These are phyloP conservation scores for Leucoagaricus sp. DNA, from an alignment of 1,284 basidiomycete species.

Conservation along the genomic window DNA sequence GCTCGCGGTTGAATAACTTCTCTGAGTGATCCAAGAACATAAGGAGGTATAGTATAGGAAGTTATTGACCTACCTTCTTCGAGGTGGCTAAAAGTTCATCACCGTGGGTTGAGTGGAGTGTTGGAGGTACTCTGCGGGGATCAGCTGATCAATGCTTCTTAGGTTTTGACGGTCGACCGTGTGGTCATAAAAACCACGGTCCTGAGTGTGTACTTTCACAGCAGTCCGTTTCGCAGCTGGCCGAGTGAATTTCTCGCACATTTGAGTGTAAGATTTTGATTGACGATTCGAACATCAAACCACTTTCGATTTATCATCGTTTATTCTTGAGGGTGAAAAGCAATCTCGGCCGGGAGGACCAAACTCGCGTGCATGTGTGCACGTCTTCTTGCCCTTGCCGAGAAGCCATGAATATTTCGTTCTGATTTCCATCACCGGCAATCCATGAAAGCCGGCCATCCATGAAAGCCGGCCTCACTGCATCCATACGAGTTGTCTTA, in stretches of 20 bases:
- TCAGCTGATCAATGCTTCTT: slow-evolving; percentile 10
- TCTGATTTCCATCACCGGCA: slow-evolving; percentile 13
- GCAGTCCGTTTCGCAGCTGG: too few species aligned
- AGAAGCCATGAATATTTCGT: not conserved
- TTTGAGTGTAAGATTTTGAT: too few species aligned
- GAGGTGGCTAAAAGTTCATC: not conserved
- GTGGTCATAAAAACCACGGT: not conserved
- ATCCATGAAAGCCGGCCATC: not conserved
- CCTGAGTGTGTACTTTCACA: not conserved
- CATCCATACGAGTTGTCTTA: not conserved
- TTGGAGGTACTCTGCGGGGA: not conserved
- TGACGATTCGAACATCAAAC: too few species aligned
- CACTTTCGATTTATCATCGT: not conserved
- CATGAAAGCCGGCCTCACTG: not conserved
- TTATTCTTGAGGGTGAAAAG: too few species aligned
- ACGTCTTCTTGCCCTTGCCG: too few species aligned
- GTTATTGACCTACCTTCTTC: not conserved
- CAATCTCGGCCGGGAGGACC: too few species aligned
- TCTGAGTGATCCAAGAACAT: not conserved
- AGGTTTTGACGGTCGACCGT: not conserved
- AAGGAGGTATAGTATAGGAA: not conserved
- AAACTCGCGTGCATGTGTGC: too few species aligned
- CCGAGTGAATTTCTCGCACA: too few species aligned
- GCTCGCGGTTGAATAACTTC: not conserved
- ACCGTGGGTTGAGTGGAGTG: slow-evolving; percentile 3